These are phyloP conservation scores for Verbena officinalis DNA, from an alignment of 257 asterid genomes.

Conservation along the genomic window DNA sequence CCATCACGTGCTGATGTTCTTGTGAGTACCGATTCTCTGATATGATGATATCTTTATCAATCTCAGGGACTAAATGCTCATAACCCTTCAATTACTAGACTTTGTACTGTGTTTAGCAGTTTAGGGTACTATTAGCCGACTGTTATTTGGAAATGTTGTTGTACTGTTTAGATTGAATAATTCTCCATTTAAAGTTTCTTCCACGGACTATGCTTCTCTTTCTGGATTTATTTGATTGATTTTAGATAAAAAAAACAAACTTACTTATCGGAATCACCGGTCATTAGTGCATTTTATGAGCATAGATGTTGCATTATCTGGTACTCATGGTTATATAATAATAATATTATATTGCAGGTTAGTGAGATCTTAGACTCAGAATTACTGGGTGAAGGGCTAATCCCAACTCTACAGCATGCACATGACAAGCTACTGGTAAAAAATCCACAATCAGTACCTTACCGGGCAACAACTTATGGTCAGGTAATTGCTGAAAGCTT, in stretches of 20 bases:
- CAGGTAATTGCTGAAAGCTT: conserved; percentile 62
- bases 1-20: conserved; percentile 85
- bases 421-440: conserved; percentile 84
- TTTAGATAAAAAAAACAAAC: neutral
- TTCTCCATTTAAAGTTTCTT: neutral
- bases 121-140: neutral
- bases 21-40: conserved; percentile 49
- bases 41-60: neutral
- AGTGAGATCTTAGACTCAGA: conserved; percentile 96
- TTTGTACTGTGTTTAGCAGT: neutral
- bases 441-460: conserved; percentile 86
- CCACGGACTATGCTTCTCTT: neutral
- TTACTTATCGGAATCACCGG: conserved; percentile 6
- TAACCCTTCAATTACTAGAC: no score
- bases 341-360: conserved; percentile 59
- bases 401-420: conserved; percentile 96
- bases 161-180: conserved; percentile 14
- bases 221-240: neutral
- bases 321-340: conserved; percentile 12
- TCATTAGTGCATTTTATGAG: conserved; percentile 15
- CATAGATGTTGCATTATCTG: neutral
- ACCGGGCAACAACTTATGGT: conserved; percentile 76
- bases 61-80: no score
- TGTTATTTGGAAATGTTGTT: conserved; percentile 9
- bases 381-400: conserved; percentile 94